phyloP scores from a whole-genome alignment of 2,329 filamentous ascomycete genomes.

The Fusarium multiceps region DNA sequence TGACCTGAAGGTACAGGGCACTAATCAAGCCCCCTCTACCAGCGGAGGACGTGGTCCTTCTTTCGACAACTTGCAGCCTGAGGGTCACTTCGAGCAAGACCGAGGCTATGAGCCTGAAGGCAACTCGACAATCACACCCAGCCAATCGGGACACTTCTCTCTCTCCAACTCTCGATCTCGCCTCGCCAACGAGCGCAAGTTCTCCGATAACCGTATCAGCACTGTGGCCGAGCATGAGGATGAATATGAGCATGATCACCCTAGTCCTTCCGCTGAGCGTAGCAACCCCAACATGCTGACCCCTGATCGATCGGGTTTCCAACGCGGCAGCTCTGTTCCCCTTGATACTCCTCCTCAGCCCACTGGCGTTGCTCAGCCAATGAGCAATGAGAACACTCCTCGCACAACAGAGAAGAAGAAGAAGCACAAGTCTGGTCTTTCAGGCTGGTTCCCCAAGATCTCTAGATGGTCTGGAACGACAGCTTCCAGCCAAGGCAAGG shows the following conservation, averaged over 20 bases:
- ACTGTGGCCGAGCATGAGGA: conserved; percentile 88
- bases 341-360: conserved; percentile 69
- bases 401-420: conserved; percentile 76
- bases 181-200: conserved; percentile 64
- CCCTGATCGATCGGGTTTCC: conserved; percentile 63
- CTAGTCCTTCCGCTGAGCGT: conserved; percentile 54
- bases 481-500: conserved; percentile 82
- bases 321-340: conserved; percentile 65
- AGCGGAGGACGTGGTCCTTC: conserved; percentile 68
- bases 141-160: conserved; percentile 81
- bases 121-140: conserved; percentile 74
- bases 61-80: conserved; percentile 74
- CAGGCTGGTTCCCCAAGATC: conserved; percentile 86
- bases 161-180: conserved; percentile 63
- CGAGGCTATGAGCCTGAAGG: conserved; percentile 87
- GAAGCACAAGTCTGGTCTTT: conserved; percentile 91
- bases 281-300: conserved; percentile 67
- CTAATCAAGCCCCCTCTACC: conserved; percentile 52
- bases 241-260: conserved; percentile 69
- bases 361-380: conserved; percentile 50
- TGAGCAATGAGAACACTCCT: conserved; percentile 84
- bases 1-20: conserved; percentile 74
- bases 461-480: conserved; percentile 98
- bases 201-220: conserved; percentile 85
- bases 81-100: conserved; percentile 74